Conservation (phyloP, 2,329 filamentous ascomycete genomes). For the Fusarium nelsonii region DNA sequence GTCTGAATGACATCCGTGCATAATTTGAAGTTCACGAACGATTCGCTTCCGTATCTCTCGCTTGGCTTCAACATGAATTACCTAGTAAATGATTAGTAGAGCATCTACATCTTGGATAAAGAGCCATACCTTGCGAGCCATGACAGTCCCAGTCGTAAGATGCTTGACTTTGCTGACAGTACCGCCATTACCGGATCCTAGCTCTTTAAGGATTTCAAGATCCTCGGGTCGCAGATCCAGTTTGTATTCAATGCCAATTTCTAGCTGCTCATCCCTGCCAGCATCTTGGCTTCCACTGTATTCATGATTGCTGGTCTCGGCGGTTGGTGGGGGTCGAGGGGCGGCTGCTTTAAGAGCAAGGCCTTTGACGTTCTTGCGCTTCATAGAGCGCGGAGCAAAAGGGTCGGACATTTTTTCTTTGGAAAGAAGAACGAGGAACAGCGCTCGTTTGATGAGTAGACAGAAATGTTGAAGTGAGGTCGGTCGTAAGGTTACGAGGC, state of each 20-base stretch:
- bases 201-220: conserved; percentile 90
- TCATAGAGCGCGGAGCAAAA: conserved; percentile 84
- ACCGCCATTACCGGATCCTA: conserved; percentile 95
- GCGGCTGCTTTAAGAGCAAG: conserved; percentile 85
- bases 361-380: conserved; percentile 99
- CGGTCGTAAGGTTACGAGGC: conserved; percentile 17
- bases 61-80: conserved; percentile 98
- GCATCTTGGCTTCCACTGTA: conserved; percentile 70
- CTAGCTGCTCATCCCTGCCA: conserved; percentile 73
- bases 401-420: conserved; percentile 67
- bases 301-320: conserved; percentile 75
- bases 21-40: conserved; percentile 95
- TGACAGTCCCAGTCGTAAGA: conserved; percentile 91
- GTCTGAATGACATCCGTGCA: conserved; percentile 96
- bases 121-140: conserved; percentile 89
- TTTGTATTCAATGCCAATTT: conserved; percentile 98
- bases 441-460: conserved; percentile 14
- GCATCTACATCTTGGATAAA: background rate
- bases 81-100: conserved; percentile 63
- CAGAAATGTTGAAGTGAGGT: conserved; percentile 1
- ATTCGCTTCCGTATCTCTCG: conserved; percentile 97
- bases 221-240: conserved; percentile 93
- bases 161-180: conserved; percentile 99
- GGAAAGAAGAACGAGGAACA: conserved; percentile 9
- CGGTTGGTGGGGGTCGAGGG: conserved; percentile 77